Evolutionary conservation across 139 green algal species (phyloP).

Genomic region (Micractinium sp.): DNA sequence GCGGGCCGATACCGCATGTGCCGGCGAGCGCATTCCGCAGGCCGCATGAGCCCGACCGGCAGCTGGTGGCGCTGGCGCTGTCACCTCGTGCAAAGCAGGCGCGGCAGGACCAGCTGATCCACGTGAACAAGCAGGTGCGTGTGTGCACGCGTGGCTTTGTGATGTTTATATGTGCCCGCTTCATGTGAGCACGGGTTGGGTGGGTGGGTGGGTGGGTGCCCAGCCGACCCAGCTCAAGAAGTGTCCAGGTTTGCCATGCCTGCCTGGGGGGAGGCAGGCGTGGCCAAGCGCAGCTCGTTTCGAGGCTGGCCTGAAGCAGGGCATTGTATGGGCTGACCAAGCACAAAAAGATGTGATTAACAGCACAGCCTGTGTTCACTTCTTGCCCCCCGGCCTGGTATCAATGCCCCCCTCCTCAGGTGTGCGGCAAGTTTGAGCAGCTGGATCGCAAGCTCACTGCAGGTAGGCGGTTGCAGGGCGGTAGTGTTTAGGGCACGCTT

Average conservation of each 20-base stretch:
- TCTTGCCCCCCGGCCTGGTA: not conserved
- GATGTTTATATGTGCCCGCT: too few relatives aligned
- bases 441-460: not conserved
- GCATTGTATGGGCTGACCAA: not conserved
- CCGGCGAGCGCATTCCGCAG: too few relatives aligned
- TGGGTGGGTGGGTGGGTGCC: not conserved
- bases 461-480: not conserved
- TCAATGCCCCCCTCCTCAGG: not conserved
- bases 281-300: not conserved
- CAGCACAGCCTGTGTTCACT: not conserved
- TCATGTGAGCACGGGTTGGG: not conserved
- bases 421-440: constrained; percentile 21
- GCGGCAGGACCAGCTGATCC: not conserved
- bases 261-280: not conserved
- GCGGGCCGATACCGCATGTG: not conserved
- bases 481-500: not conserved
- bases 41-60: not conserved
- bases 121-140: not conserved
- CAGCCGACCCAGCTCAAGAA: too few relatives aligned
- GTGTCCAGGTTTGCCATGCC: too few relatives aligned
- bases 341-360: not conserved
- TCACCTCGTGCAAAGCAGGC: not conserved
- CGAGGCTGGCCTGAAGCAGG: not conserved
- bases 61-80: not conserved
- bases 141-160: too few relatives aligned